A percentile compares a stretch with the other conserved stretches of the same genome.
Evolutionary conservation across 768 basidiomycete genomes (phyloP).

Genomic region (Rhodotorula paludigena): DNA sequence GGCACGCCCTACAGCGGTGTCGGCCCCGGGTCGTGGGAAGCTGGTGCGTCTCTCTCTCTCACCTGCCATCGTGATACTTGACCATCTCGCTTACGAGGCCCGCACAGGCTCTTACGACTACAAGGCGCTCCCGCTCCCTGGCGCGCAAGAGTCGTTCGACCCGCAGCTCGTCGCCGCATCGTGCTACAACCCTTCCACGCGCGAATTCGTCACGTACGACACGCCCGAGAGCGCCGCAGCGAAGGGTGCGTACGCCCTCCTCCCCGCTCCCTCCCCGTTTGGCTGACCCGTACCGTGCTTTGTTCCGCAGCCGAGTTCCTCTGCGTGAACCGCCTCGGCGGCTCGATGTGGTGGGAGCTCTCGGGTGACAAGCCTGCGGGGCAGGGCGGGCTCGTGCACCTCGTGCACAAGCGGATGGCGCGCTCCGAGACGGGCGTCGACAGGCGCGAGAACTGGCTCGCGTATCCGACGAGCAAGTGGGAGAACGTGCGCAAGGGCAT

Average conservation of each 20-base stretch:
- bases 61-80: too few species aligned
- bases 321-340: conserved; percentile 66
- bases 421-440: conserved; percentile 54
- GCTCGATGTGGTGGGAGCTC: conserved; percentile 89
- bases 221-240: conserved; percentile 60
- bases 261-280: conserved; percentile 24
- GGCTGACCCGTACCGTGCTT: conserved; percentile 36
- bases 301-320: conserved; percentile 63
- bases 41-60: conserved; percentile 40
- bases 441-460: conserved; percentile 70
- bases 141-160: conserved; percentile 63
- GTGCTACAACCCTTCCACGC: conserved; percentile 67
- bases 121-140: conserved; percentile 74
- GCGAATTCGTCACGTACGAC: conserved; percentile 81
- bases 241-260: conserved; percentile 57
- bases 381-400: conserved; percentile 67
- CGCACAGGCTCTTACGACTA: conserved; percentile 69
- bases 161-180: conserved; percentile 68
- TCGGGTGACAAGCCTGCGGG: conserved; percentile 72
- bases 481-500: conserved; percentile 62
- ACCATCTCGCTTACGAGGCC: not conserved
- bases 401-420: conserved; percentile 56
- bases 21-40: conserved; percentile 86
- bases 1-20: conserved; percentile 72
- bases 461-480: conserved; percentile 69